Evolutionary conservation across 2,329 filamentous ascomycete species (phyloP), one percentile per base, ranked within the genome.

Genomic region (Fusarium secorum): DNA sequence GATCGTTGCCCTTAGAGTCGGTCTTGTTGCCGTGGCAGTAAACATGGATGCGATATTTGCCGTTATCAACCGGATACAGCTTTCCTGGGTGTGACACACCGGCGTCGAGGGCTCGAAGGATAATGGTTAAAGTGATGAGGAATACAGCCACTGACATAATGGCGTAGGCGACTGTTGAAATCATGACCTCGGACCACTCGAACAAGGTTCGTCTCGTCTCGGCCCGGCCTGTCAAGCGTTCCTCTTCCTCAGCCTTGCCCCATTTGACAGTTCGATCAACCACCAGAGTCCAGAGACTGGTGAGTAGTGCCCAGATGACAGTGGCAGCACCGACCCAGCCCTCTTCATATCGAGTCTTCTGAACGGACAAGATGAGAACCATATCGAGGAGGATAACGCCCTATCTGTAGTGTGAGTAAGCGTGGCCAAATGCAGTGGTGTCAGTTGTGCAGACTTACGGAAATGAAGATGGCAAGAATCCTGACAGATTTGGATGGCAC

Each of bases 161-260:
- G 24, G 88, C 82, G 76, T 97, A 88, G 42, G 92, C 86, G 49
- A 94, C 82, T 3, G 92, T 94, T 30, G 94, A 91, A 7, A 91
- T 77, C 6, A 97, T 82, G 18, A 99, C 93, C 45, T 91, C 91
- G 9, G 90, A 81, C 95, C 96, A 98, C 83, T 98, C 94, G 44
- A 87, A 83, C 9, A 98, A 80, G 0, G 94, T 93, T 32, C 95
- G 90, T 28, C 95, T 89, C 15, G 92, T 94, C 83, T 99, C 95
- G 33, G 92, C 88, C 18, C 95, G 91, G 15, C 96, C 96, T 1
- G 95, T 98, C 24, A 98, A 84, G 30, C 96, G 90, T 79, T 97
- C 91, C 79, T 99, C 96, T 79, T 98, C 96, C 76, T 98, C 94
- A 3, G 86, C 86, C 81, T 98, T 98, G 61, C 95, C 96, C 92